phyloP scores from a whole-genome alignment of 306 rosid species.

The Senna tora region DNA sequence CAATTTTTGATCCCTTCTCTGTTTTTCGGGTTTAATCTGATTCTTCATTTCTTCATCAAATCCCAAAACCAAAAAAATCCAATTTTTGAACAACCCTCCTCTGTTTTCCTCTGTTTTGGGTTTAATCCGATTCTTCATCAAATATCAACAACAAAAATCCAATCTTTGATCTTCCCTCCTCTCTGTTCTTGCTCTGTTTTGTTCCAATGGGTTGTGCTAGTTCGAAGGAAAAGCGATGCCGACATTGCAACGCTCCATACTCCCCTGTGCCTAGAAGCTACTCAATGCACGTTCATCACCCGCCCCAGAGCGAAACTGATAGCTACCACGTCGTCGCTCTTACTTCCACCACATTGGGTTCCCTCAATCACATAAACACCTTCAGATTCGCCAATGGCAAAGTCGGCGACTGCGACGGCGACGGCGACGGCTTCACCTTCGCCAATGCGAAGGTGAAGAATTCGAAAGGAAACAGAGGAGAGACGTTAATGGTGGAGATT shows the following conservation, averaged over 20 bases:
- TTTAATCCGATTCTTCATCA: too few species aligned
- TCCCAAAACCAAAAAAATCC: too few species aligned
- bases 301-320: conserved; percentile 64
- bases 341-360: conserved; percentile 85
- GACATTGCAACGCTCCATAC: conserved; percentile 58
- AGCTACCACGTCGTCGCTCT: conserved; percentile 85
- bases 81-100: too few species aligned
- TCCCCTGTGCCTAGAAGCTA: conserved; percentile 71
- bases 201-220: conserved; percentile 77
- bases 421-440: conserved; percentile 21
- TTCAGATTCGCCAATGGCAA: conserved; percentile 36
- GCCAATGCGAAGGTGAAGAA: too few species aligned
- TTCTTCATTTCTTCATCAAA: too few species aligned
- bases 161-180: not conserved
- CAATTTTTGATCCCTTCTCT: too few species aligned
- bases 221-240: conserved; percentile 73
- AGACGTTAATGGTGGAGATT: too few species aligned
- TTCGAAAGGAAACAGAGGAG: too few species aligned
- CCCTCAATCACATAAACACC: conserved; percentile 42
- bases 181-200: not conserved
- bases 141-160: too few species aligned
- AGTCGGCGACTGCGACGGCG: conserved; percentile 37
- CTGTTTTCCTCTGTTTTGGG: too few species aligned
- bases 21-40: too few species aligned
- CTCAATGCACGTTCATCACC: conserved; percentile 83